These are phyloP conservation scores for Phytophthora ramorum DNA, from an alignment of 352 stramenopile species.

Conservation along the genomic window DNA sequence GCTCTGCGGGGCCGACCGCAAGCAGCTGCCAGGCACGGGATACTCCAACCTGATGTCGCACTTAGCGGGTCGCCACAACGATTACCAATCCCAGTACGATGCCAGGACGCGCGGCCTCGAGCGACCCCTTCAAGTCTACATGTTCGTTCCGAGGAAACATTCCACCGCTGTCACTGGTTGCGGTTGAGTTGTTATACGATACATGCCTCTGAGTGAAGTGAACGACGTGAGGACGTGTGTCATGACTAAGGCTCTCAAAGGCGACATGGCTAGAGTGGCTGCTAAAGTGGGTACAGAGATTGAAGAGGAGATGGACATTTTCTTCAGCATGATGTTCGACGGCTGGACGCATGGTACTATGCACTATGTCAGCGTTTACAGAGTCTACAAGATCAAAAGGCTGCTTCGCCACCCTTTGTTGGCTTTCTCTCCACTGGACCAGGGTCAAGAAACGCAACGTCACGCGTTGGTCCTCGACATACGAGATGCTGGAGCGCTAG, in stretches of 20 bases:
- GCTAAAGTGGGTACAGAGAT: background rate
- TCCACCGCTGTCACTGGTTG: constrained; percentile 3
- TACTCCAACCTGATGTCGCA: constrained; percentile 12
- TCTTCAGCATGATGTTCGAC: constrained; percentile 16
- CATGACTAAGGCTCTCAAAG: constrained; percentile 7
- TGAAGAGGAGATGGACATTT: background rate
- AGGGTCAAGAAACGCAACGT: constrained; percentile 9
- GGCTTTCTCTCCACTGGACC: constrained; percentile 2
- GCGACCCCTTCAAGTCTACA: background rate
- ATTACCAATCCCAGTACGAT: constrained; percentile 5
- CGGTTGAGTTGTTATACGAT: constrained; percentile 8
- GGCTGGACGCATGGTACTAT: constrained; percentile 1
- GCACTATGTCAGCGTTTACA: constrained; percentile 5
- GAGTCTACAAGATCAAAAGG: background rate
- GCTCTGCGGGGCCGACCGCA: background rate
- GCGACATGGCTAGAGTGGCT: background rate
- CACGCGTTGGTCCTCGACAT: constrained; percentile 12
- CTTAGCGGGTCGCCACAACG: constrained; percentile 5
- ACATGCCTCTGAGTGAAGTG: constrained; percentile 14
- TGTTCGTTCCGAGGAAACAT: constrained; percentile 15
- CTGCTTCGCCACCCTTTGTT: background rate
- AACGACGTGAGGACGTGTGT: constrained; percentile 1
- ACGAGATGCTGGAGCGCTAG: constrained; percentile 17
- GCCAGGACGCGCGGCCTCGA: background rate
- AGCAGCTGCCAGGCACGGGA: background rate